Evolutionary conservation across 108 stramenopile species (phyloP), one percentile per base, ranked within the genome.

Genomic region (Cylindrotheca closterium): DNA sequence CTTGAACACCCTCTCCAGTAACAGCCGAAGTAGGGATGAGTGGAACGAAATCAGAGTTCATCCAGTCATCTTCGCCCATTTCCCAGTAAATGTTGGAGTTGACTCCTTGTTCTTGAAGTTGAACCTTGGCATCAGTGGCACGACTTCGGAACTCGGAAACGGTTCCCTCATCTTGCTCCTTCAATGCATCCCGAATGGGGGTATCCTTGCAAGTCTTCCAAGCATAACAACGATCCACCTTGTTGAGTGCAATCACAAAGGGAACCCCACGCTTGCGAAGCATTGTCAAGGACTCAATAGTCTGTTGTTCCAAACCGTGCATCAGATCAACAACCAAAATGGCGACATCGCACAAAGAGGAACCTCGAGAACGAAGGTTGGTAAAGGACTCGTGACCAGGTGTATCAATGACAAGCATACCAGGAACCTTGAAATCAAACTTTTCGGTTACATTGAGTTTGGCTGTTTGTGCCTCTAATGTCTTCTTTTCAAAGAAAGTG

Each of bases 291-390:
- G 96, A 97, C 74, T 99, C 99, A 66, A 98, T 96, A 2, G 99
- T 99, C 69, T 98, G 98, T 55, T 94, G 99, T 88, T 99, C 99
- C 19, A 99, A 80, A 68, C 99, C 99, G 87, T 99, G 98, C 99
- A 99, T 99, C 52, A 99, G 88, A 89, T 99, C 99, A 8, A 99
- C 86, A 10, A 99, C 99, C 18, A 99, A 81, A 70, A 99, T 97
- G 22, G 99, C 99, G 25, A 99, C 94, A 88, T 99, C 98, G 66
- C 98, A 98, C 22, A 98, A 81, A 2, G 93, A 95, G 22, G 95
- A 97, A 18, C 99, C 99, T 33, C 99, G 88, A 27, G 93, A 89
- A 25, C 99, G 88, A 24, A 99, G 79, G 79, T 99, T 99, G 24
- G 95, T 84, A 68, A 99, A 99, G 15, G 96, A 92, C 68, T 99